Percentiles rank a stretch among this genome's conserved stretches.
Conservation (phyloP, 2,329 filamentous ascomycete species). For the Thermomyces lanuginosus region DNA sequence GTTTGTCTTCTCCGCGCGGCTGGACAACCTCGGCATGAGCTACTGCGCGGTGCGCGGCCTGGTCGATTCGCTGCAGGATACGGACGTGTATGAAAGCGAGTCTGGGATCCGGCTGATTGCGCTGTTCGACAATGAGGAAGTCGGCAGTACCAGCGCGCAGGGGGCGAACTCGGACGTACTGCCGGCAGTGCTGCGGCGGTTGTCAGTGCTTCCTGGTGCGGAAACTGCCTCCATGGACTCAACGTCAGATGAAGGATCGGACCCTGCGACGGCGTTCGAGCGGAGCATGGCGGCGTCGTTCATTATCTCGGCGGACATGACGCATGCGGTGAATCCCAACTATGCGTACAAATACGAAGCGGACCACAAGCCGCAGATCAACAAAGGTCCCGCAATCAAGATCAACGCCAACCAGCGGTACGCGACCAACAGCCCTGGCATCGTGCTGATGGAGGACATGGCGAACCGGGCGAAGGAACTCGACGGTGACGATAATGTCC, state of each 20-base stretch:
- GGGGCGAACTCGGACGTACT: constrained; percentile 87
- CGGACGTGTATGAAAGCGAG: constrained; percentile 55
- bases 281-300: constrained; percentile 84
- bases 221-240: too few relatives aligned
- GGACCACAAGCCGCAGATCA: constrained; percentile 85
- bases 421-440: constrained; percentile 88
- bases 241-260: constrained; percentile 37
- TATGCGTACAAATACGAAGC: constrained; percentile 82
- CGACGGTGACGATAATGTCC: constrained; percentile 53
- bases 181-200: constrained; percentile 67
- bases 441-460: constrained; percentile 78
- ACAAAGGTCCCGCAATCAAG: constrained; percentile 92
- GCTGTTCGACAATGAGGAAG: constrained; percentile 96
- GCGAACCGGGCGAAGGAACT: constrained; percentile 44
- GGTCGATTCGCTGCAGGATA: constrained; percentile 55
- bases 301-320: constrained; percentile 93
- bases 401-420: constrained; percentile 96
- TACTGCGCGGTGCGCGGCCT: constrained; percentile 80
- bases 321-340: constrained; percentile 90
- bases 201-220: constrained; percentile 64
- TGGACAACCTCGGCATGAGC: constrained; percentile 94
- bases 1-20: constrained; percentile 85
- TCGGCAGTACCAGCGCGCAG: constrained; percentile 81
- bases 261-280: constrained; percentile 69
- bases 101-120: constrained; percentile 75